Evolutionary conservation across 768 basidiomycete genomes (phyloP), one percentile per base, ranked within the genome.

Genomic region (Hygrocybe punicea): DNA sequence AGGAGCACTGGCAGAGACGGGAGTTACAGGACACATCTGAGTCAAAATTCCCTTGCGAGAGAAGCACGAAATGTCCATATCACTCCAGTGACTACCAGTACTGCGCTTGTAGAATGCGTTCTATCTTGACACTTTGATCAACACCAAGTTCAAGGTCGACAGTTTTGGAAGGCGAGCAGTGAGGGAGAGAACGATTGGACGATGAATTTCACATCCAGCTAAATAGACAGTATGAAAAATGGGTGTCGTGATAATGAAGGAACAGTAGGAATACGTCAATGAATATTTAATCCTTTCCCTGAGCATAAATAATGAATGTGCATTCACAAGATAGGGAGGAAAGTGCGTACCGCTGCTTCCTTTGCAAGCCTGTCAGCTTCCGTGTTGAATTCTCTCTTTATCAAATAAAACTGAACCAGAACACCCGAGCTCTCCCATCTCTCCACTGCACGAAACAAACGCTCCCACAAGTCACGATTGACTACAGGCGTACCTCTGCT

Each of bases 391-490:
- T 52, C 53, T 35, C 67, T 52, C n/a, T 56, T 55, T 11, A 71
- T 58, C 23, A 39, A 29, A 62, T 64, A 68, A 55, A 71, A 69
- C 42, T 56, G 52, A 6, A 65, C 40, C 53, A 60, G 51, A 16
- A 62, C 47, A 5, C 65, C 68, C 2, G 36, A 34, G 5, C n/a
- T 21, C 51, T 69, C 69, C 45, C 39, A 55, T 2, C 48, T 44
- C 10, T 60, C 57, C 40, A 69, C 25, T 6, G 50, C 52, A 7
- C 47, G 46, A 6, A 60, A 34, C 24, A 71, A 56, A 16, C 49
- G 47, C 60, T 65, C 60, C 68, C 68, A 69, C 6, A 71, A 61
- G 57, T 71, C 68, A 16, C 55, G 56, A 42, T 71, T 66, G 19
- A 53, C 56, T 21, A 63, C 63, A 10, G 53, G 48, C 3, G 21